Evolutionary conservation across 2,329 filamentous ascomycete species (phyloP).

Genomic region (Akanthomyces dipterigenus): DNA sequence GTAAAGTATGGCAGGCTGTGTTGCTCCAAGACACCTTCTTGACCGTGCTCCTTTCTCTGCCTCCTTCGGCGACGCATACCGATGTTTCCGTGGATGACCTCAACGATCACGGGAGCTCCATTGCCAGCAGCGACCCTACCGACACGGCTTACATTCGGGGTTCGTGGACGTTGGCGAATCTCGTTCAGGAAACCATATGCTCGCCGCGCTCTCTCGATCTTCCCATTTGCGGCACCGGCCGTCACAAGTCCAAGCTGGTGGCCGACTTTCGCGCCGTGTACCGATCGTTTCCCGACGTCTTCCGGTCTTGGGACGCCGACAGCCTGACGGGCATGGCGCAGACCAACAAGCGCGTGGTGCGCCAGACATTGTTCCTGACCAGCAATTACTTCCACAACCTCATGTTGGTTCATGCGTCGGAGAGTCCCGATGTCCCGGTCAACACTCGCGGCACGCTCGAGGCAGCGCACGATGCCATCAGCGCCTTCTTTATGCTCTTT

Average conservation of each 20-base stretch:
- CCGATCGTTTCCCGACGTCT: constrained; percentile 63
- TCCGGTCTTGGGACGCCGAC: constrained; percentile 60
- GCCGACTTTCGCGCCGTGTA: constrained; percentile 65
- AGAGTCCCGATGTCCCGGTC: constrained; percentile 55
- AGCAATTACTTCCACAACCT: constrained; percentile 79
- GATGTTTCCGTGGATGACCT: constrained; percentile 72
- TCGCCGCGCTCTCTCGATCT: constrained; percentile 67
- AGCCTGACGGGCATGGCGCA: constrained; percentile 50
- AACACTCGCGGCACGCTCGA: constrained; percentile 66
- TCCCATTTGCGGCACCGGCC: constrained; percentile 61
- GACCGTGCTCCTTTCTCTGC: constrained; percentile 69
- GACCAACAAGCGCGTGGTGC: constrained; percentile 58
- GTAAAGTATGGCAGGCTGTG: constrained; percentile 78
- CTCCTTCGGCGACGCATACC: constrained; percentile 71
- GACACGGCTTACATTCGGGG: constrained; percentile 67
- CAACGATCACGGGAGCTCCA: constrained; percentile 52
- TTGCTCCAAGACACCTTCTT: constrained; percentile 76
- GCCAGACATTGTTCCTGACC: constrained; percentile 72
- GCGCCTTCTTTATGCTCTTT: constrained; percentile 68
- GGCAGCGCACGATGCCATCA: constrained; percentile 68
- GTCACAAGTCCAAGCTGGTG: constrained; percentile 64
- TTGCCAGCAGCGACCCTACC: constrained; percentile 54
- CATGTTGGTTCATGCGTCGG: constrained; percentile 70
- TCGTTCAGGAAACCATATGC: constrained; percentile 71
- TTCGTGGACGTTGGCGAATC: constrained; percentile 72